Base-by-base conservation (phyloP, 164 flowering plant species). In the Dillenia suffruticosa region DNA sequence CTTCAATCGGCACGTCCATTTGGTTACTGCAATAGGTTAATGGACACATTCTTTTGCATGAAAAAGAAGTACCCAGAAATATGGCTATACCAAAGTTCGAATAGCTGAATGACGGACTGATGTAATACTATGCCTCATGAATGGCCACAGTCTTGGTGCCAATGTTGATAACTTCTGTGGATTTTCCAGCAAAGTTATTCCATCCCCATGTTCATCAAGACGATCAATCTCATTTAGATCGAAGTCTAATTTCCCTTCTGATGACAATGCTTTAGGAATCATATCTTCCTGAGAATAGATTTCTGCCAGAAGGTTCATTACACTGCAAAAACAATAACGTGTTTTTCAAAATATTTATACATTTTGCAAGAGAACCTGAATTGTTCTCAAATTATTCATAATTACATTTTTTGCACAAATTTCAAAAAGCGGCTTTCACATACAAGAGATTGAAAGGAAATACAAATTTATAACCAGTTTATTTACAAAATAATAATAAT, bases 111-210 rank as follows among this genome's bases (percentile, higher is more conserved):
- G 74, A 19, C 97, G 90, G 56, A 93, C 99, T n/a, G 97, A 89
- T 64, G 89, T 79, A 46, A 95, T 95, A 65, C 80, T 89, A 69
- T 95, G 99, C 70, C 99, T 83, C 97, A 91, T 95, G 68, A 95
- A 95, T 22, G 97, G 99, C 99, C 99, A 95, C 49, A 95, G 75
- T 44, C 99, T 76, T 48, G 99, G 99, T 22, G 99, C 97, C 70
- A 95, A 66, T 26, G 87, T 77, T 22, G 97, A 81, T 63, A 95
- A 69, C 68, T 76, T 70, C 61, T 79, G 85, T 12, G 96, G 94
- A 68, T 81, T 92, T 58, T 83, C 97, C 54, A 76, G 77, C 43
- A 55, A 54, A 59, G 62, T 72, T 46, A 58, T 68, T 68, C 77
- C 81, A 50, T 69, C 91, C 46, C 73, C 83, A 57, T 26, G 70